A percentile compares a stretch with the other conserved stretches of the same genome.
Conservation (phyloP, 345 rosid genomes). For the Dipteronia sinensis region DNA sequence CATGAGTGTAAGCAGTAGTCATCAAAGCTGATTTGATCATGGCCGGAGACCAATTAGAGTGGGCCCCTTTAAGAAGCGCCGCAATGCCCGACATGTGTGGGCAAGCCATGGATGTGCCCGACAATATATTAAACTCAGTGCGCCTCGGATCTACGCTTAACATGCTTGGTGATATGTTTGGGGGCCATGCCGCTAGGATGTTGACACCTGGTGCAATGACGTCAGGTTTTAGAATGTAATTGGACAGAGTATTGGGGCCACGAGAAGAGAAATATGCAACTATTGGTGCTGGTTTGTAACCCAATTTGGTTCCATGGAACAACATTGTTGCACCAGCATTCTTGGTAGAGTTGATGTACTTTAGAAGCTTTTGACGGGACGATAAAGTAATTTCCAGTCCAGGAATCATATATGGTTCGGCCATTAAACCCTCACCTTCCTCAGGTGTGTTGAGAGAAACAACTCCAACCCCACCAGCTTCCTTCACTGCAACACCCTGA, state of each 20-base stretch:
- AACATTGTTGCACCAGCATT: conserved; percentile 29
- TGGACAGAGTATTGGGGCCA: conserved; percentile 39
- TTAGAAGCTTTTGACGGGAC: conserved; percentile 24
- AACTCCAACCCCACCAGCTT: conserved; percentile 27
- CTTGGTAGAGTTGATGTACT: conserved; percentile 9
- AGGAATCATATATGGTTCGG: conserved; percentile 34
- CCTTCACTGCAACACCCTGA: neutral
- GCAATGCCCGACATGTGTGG: conserved; percentile 30
- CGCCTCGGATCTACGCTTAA: conserved; percentile 2
- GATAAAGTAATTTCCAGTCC: conserved; percentile 29
- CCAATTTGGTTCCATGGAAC: conserved; percentile 33
- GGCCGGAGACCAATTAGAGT: conserved; percentile 26
- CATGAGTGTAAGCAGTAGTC: conserved; percentile 22
- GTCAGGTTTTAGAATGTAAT: no score
- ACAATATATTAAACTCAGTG: conserved; percentile 17
- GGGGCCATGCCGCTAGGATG: conserved; percentile 46
- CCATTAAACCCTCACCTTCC: conserved; percentile 31
- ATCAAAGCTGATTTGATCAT: conserved; percentile 23
- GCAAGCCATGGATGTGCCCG: conserved; percentile 23
- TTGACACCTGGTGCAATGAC: conserved; percentile 35
- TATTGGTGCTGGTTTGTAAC: conserved; percentile 33
- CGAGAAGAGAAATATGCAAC: conserved; percentile 47
- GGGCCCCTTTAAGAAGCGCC: conserved; percentile 24
- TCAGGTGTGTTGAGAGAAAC: conserved; percentile 13
- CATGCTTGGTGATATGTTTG: neutral